A percentile compares a stretch with the other conserved stretches of the same genome.
Evolutionary conservation across 2,329 filamentous ascomycete species (phyloP).

Genomic region (Apiospora aurea): DNA sequence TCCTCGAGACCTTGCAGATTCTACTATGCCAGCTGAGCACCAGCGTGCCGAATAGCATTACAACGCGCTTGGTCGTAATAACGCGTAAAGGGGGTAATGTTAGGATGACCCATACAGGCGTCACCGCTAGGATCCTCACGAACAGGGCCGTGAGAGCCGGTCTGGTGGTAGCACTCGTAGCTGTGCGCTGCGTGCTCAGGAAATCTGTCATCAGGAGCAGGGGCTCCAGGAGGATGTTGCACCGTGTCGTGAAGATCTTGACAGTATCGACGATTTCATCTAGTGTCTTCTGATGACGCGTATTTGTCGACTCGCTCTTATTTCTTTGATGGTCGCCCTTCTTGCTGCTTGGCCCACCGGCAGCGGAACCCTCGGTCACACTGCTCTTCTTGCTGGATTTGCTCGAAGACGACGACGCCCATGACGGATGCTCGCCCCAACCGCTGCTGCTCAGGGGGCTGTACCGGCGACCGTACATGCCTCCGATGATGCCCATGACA

Average conservation of each 20-base stretch:
- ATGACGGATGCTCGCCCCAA: slow-evolving; percentile 59
- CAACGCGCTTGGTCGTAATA: slow-evolving; percentile 84
- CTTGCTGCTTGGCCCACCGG: slow-evolving; percentile 34
- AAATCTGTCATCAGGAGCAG: slow-evolving; percentile 91
- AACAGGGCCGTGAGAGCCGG: slow-evolving; percentile 91
- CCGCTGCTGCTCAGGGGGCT: slow-evolving; percentile 88
- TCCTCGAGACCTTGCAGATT: slow-evolving; percentile 82
- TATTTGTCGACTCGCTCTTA: slow-evolving; percentile 66
- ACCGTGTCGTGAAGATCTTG: slow-evolving; percentile 87
- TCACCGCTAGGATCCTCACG: slow-evolving; percentile 85
- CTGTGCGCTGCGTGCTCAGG: slow-evolving; percentile 86
- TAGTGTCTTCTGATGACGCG: slow-evolving; percentile 88
- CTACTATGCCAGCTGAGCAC: slow-evolving; percentile 91
- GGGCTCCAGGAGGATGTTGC: slow-evolving; percentile 91
- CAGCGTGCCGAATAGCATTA: slow-evolving; percentile 86
- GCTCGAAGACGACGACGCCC: slow-evolving; percentile 31
- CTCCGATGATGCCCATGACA: slow-evolving; percentile 79
- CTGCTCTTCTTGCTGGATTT: slow-evolving; percentile 44
- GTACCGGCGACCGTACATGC: slow-evolving; percentile 91
- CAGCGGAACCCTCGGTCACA: slow-evolving; percentile 35
- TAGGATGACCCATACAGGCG: slow-evolving; percentile 85
- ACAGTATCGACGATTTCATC: slow-evolving; percentile 97
- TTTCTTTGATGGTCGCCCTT: slow-evolving; percentile 50
- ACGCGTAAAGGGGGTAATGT: slow-evolving; percentile 84
- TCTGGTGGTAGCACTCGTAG: slow-evolving; percentile 88